Base-by-base conservation (phyloP, 805 yeast genomes). In the Wickerhamomyces silvicola region DNA sequence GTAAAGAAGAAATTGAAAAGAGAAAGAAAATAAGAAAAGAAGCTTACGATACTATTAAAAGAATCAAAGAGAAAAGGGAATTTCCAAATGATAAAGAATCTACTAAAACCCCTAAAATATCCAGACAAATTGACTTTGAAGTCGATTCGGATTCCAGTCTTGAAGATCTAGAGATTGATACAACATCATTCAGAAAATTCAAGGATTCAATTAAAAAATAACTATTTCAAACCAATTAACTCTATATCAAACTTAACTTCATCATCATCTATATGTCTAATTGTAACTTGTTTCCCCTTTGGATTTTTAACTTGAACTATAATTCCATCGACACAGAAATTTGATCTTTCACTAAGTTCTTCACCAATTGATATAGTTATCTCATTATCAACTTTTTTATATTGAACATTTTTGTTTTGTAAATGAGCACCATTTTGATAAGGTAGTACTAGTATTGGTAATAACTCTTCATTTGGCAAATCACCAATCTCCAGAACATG, bases 41-140 rank as follows among this genome's bases (percentile, higher is more conserved):
- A 24, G 48, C 56, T 3, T 54, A 55, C 42, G 46, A 42, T 18
- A 50, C 51, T 30, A 41, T 55, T 18, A 49, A 54, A 33, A 54
- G 51, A 17, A 28, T 46, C 13, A 39, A 45, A 16, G 35, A 36
- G 18, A 33, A 36, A 27, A 35, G 31, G 27, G 25, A 24, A 7
- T n/a, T n/a, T n/a, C n/a, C n/a, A n/a, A n/a, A n/a, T n/a, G n/a
- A n/a, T n/a, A n/a, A n/a, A n/a, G n/a, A n/a, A n/a, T n/a, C n/a
- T n/a, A n/a, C n/a, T n/a, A n/a, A n/a, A n/a, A n/a, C n/a, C n/a
- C n/a, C n/a, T n/a, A n/a, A n/a, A n/a, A n/a, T n/a, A n/a, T n/a
- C n/a, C n/a, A n/a, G n/a, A n/a, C n/a, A n/a, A n/a, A n/a, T n/a
- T n/a, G n/a, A n/a, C n/a, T n/a, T n/a, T n/a, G n/a, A n/a, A n/a